These are phyloP conservation scores for Talaromyces wortmannii DNA, from an alignment of 495 filamentous ascomycete genomes.

Conservation along the genomic window DNA sequence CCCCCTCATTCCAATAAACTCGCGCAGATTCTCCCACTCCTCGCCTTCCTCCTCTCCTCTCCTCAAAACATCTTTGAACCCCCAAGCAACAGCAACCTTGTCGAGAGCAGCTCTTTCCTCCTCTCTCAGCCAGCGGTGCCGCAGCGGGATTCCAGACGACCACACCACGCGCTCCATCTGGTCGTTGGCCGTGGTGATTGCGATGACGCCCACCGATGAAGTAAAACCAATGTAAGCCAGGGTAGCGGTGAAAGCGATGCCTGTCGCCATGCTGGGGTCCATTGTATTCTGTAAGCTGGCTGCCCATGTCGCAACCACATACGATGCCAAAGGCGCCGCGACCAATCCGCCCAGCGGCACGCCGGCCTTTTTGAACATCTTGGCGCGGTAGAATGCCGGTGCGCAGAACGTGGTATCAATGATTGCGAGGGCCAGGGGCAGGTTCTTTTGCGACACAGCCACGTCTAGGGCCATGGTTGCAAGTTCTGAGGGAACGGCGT, in stretches of 20 bases:
- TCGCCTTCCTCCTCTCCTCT: slow-evolving; percentile 85
- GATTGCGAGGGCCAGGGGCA: slow-evolving; percentile 69
- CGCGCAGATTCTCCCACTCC: slow-evolving; percentile 78
- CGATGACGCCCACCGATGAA: slow-evolving; percentile 72
- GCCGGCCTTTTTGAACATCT: slow-evolving; percentile 46
- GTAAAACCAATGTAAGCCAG: slow-evolving; percentile 76
- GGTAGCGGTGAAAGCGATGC: slow-evolving; percentile 73
- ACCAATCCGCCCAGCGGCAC: slow-evolving; percentile 45
- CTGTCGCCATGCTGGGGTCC: slow-evolving; percentile 61
- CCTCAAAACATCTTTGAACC: slow-evolving; percentile 72
- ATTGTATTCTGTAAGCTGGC: slow-evolving; percentile 60
- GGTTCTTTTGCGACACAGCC: slow-evolving; percentile 69
- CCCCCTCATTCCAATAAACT: slow-evolving; percentile 69
- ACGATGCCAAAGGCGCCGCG: slow-evolving; percentile 62
- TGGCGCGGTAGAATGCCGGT: slow-evolving; percentile 63
- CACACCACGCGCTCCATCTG: slow-evolving; percentile 92
- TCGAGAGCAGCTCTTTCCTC: slow-evolving; percentile 89
- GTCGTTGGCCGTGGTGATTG: slow-evolving; percentile 79
- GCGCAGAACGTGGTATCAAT: slow-evolving; percentile 72
- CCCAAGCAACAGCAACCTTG: slow-evolving; percentile 79
- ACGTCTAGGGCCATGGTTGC: slow-evolving; percentile 66
- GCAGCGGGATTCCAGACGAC: slow-evolving; percentile 70
- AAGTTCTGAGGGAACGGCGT: slow-evolving; percentile 59
- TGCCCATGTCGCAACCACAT: slow-evolving; percentile 52
- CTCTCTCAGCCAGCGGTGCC: slow-evolving; percentile 84